Percentiles rank a stretch among this genome's conserved stretches.
Evolutionary conservation across 2,329 filamentous ascomycete genomes (phyloP).

Genomic region (Xylariales sp.): DNA sequence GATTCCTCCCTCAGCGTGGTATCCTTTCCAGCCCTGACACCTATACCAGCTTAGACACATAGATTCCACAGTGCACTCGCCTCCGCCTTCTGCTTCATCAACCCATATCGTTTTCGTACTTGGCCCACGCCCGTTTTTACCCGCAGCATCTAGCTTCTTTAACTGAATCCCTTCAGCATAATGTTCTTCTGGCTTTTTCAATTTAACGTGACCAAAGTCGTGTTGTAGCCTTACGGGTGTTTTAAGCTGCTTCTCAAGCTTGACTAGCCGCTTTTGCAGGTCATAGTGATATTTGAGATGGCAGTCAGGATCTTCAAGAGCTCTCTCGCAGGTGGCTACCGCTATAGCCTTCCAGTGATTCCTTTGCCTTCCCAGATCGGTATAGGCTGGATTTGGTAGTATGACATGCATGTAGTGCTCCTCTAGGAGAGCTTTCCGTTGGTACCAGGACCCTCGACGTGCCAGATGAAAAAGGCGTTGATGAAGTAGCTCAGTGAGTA

Average conservation of each 20-base stretch:
- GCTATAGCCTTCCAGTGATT: constrained; percentile 85
- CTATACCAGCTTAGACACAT: constrained; percentile 94
- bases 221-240: constrained; percentile 89
- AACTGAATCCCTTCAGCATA: constrained; percentile 82
- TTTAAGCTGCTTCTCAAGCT: constrained; percentile 86
- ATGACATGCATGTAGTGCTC: constrained; percentile 90
- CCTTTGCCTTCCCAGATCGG: constrained; percentile 68
- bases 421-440: constrained; percentile 91
- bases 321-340: constrained; percentile 83
- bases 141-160: constrained; percentile 64
- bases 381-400: constrained; percentile 55
- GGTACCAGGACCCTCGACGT: constrained; percentile 91
- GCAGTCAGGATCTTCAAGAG: constrained; percentile 86
- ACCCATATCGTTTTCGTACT: constrained; percentile 88
- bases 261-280: constrained; percentile 90
- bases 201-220: constrained; percentile 86
- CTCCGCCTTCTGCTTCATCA: constrained; percentile 75
- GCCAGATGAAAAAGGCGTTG: constrained; percentile 89
- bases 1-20: constrained; percentile 91
- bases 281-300: constrained; percentile 96
- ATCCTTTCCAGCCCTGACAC: constrained; percentile 88
- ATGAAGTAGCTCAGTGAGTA: constrained; percentile 78
- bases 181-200: constrained; percentile 80
- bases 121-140: constrained; percentile 55
- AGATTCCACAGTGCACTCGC: constrained; percentile 87